These are phyloP conservation scores for Trichosporon sp. DNA, from an alignment of 1,284 basidiomycete species.

Conservation along the genomic window DNA sequence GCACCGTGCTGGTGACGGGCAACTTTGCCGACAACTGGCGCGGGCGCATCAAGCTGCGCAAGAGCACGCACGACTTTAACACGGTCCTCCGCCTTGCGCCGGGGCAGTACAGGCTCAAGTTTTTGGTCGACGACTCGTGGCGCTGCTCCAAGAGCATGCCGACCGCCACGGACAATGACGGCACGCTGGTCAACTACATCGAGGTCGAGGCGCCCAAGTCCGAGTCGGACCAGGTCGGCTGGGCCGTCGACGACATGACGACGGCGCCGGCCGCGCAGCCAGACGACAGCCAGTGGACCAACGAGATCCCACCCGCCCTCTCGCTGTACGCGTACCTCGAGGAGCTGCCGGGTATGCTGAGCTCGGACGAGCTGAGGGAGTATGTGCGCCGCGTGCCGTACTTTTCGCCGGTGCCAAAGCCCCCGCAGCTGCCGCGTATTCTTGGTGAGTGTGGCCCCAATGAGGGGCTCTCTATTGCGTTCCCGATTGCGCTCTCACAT, in stretches of 20 bases:
- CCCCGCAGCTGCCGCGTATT: conserved; percentile 80
- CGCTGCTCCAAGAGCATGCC: conserved; percentile 68
- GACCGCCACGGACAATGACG: conserved; percentile 89
- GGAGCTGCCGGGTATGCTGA: conserved; percentile 56
- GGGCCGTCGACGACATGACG: conserved; percentile 38
- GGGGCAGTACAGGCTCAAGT: conserved; percentile 92
- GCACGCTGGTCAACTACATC: conserved; percentile 91
- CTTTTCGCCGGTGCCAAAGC: conserved; percentile 58
- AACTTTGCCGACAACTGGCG: conserved; percentile 57
- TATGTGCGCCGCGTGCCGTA: conserved; percentile 43
- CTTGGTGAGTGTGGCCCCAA: conserved; percentile 58
- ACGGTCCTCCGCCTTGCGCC: conserved; percentile 60
- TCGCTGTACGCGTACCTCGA: conserved; percentile 74
- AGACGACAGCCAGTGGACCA: conserved; percentile 60
- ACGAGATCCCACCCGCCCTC: conserved; percentile 65
- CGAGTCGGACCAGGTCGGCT: conserved; percentile 46
- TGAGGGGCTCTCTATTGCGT: too few relatives aligned
- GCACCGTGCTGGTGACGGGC: conserved; percentile 55
- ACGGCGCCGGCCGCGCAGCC: conserved; percentile 41
- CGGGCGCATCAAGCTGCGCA: conserved; percentile 51
- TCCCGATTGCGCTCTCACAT: too few relatives aligned
- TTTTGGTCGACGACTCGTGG: conserved; percentile 90
- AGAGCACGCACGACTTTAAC: conserved; percentile 50
- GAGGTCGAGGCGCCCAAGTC: conserved; percentile 50
- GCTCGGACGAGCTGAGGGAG: conserved; percentile 16